These are phyloP conservation scores for Angomonas ambiguus DNA, from an alignment of 208 protist genomes.

Conservation along the genomic window DNA sequence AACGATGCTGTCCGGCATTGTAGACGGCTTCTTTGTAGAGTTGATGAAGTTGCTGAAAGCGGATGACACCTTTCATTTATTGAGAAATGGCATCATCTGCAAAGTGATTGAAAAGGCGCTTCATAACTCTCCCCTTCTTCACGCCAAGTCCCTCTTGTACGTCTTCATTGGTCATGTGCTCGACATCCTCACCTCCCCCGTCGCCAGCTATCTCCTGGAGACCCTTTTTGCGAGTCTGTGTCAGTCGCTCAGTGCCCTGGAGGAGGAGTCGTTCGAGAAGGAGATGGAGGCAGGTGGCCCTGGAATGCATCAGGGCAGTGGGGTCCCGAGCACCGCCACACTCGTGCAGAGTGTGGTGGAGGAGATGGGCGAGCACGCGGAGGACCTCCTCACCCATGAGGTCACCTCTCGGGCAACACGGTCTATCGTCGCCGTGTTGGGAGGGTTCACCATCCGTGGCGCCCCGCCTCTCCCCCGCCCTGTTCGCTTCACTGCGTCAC, in stretches of 20 bases:
- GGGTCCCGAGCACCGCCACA: slow-evolving; percentile 73
- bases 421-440: slow-evolving; percentile 76
- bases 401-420: slow-evolving; percentile 69
- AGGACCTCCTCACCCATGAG: slow-evolving; percentile 69
- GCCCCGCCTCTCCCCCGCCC: slow-evolving; percentile 39
- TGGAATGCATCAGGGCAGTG: slow-evolving; percentile 62
- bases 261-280: slow-evolving; percentile 33
- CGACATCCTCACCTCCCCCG: slow-evolving; percentile 67
- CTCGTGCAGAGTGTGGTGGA: slow-evolving; percentile 58
- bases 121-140: slow-evolving; percentile 63
- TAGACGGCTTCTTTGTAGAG: slow-evolving; percentile 88
- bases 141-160: slow-evolving; percentile 82
- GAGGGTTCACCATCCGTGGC: slow-evolving; percentile 61
- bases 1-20: slow-evolving; percentile 44
- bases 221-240: slow-evolving; percentile 62
- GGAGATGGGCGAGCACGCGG: slow-evolving; percentile 62
- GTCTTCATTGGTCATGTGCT: slow-evolving; percentile 73
- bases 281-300: slow-evolving; percentile 63
- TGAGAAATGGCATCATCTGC: slow-evolving; percentile 78
- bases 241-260: slow-evolving; percentile 58
- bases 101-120: slow-evolving; percentile 82
- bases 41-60: slow-evolving; percentile 76
- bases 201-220: slow-evolving; percentile 83
- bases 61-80: slow-evolving; percentile 64
- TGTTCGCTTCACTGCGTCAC: slow-evolving; percentile 34